Evolutionary conservation across 495 filamentous ascomycete genomes (phyloP).

Genomic region (Trichocladium uniseriatum): DNA sequence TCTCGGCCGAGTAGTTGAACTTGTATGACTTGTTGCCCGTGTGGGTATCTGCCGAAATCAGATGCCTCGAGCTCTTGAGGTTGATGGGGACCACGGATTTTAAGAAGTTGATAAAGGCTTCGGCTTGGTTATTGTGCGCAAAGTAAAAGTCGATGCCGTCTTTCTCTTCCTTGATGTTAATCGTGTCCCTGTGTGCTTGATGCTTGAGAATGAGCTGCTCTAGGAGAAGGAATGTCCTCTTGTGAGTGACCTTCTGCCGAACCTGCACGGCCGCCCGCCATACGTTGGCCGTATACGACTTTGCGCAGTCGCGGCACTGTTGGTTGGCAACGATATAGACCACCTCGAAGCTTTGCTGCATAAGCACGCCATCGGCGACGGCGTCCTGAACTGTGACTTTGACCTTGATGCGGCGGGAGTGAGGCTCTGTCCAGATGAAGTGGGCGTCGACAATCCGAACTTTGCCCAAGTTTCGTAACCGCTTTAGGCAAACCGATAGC

Average conservation of each 20-base stretch:
- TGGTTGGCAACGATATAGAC: slow-evolving; percentile 80
- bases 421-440: slow-evolving; percentile 98
- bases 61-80: slow-evolving; percentile 77
- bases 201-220: slow-evolving; percentile 96
- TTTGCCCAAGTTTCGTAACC: slow-evolving; percentile 69
- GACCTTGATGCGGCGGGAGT: slow-evolving; percentile 79
- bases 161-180: slow-evolving; percentile 92
- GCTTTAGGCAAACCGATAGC: slow-evolving; percentile 77
- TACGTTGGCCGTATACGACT: slow-evolving; percentile 90
- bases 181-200: slow-evolving; percentile 80
- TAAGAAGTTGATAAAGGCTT: slow-evolving; percentile 87
- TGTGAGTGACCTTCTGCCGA: slow-evolving; percentile 93
- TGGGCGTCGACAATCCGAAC: slow-evolving; percentile 88
- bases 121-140: slow-evolving; percentile 76
- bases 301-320: slow-evolving; percentile 85
- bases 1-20: slow-evolving; percentile 74
- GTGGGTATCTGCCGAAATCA: slow-evolving; percentile 91
- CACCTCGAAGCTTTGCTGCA: slow-evolving; percentile 93
- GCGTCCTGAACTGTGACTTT: slow-evolving; percentile 82
- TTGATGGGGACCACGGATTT: slow-evolving; percentile 67
- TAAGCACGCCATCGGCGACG: slow-evolving; percentile 62
- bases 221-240: slow-evolving; percentile 91
- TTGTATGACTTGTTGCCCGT: slow-evolving; percentile 85
- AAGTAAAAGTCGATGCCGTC: slow-evolving; percentile 96
- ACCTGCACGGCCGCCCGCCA: slow-evolving; percentile 58